A percentile compares a stretch with the other conserved stretches of the same genome.
phyloP scores from a whole-genome alignment of 768 basidiomycete genomes.

The Serpula lacrymans region DNA sequence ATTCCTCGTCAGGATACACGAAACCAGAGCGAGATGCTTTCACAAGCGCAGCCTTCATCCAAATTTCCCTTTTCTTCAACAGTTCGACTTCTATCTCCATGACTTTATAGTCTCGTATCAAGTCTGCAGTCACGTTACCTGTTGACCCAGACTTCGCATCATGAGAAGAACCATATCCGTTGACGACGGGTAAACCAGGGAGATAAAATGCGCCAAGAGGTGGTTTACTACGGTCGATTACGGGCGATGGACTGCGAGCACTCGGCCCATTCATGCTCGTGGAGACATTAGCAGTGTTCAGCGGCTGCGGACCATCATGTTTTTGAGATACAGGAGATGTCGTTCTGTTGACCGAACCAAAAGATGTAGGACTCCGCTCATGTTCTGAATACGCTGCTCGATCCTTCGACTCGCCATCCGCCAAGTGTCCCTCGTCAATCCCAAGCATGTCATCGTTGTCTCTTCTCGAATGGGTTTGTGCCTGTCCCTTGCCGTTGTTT shows the following conservation, averaged over 20 bases:
- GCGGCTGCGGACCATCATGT: slow-evolving; percentile 15
- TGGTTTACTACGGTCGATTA: slow-evolving; percentile 50
- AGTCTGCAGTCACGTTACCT: slow-evolving; percentile 68
- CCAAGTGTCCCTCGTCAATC: slow-evolving; percentile 49
- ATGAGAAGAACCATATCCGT: slow-evolving; percentile 45
- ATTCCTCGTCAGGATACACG: slow-evolving; percentile 57
- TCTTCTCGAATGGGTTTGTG: slow-evolving; percentile 46
- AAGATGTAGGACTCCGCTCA: slow-evolving; percentile 58
- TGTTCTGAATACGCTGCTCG: slow-evolving; percentile 59
- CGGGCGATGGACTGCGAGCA: slow-evolving; percentile 56
- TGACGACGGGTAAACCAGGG: slow-evolving; percentile 43
- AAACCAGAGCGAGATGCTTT: slow-evolving; percentile 80
- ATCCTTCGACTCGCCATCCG: slow-evolving; percentile 39
- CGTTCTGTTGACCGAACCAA: slow-evolving; percentile 43
- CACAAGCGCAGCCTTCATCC: slow-evolving; percentile 80
- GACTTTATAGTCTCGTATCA: slow-evolving; percentile 74
- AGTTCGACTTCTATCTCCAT: slow-evolving; percentile 81
- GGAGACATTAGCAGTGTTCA: slow-evolving; percentile 49
- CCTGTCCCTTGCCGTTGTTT: slow-evolving; percentile 47
- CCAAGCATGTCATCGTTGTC: slow-evolving; percentile 37
- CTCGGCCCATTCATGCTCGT: slow-evolving; percentile 47
- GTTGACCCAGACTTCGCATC: slow-evolving; percentile 50
- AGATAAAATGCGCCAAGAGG: slow-evolving; percentile 63
- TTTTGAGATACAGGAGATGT: slow-evolving; percentile 54
- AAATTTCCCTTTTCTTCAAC: slow-evolving; percentile 71